Percentiles rank a stretch among this genome's conserved stretches.
Conservation (phyloP, 148 eudicot species). For the Pouteria glomerata region DNA sequence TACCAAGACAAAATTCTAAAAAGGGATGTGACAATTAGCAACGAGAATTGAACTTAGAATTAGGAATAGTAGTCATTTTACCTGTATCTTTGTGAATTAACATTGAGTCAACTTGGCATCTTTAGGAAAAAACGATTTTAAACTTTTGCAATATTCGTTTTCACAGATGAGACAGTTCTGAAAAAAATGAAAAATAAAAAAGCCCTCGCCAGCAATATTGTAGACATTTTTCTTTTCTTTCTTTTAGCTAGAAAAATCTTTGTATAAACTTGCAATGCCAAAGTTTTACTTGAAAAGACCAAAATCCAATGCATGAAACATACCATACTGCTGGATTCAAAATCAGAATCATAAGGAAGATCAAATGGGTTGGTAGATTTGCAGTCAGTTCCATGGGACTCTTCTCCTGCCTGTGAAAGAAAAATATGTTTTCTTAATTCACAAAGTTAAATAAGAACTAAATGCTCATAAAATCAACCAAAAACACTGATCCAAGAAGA, state of each 20-base stretch:
- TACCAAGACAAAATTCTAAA: not conserved
- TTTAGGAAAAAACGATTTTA: not conserved
- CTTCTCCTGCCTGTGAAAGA: constrained; percentile 45
- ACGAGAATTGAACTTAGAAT: not conserved
- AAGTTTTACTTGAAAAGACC: not conserved
- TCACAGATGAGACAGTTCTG: not conserved
- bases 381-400: constrained; percentile 20
- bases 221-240: not conserved
- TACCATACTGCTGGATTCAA: constrained; percentile 60
- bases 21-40: not conserved
- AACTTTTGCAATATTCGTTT: not conserved
- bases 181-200: no score
- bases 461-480: not conserved
- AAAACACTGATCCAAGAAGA: constrained; percentile 3
- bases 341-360: constrained; percentile 48
- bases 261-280: not conserved
- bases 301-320: constrained; percentile 11
- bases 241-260: not conserved
- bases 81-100: not conserved
- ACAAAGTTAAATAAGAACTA: not conserved
- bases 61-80: not conserved
- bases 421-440: constrained; percentile 8
- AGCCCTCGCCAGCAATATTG: no score
- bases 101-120: not conserved
- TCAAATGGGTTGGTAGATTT: constrained; percentile 80